Base-by-base conservation (phyloP, 176 grass and related monocot species). In the Paspalum vaginatum region DNA sequence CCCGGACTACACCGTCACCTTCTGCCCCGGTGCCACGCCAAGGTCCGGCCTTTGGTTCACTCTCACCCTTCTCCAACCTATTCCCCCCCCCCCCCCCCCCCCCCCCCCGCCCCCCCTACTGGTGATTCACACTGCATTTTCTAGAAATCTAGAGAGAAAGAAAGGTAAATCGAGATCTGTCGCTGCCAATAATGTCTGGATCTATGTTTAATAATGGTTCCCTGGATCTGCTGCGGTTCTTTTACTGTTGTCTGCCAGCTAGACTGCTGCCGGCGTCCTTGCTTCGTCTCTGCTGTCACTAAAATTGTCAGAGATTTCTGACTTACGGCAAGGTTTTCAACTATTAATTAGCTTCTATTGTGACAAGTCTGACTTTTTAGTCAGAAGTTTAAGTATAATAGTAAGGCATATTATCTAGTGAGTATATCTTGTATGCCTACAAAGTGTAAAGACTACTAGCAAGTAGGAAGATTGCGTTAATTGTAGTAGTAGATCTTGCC, bases 1-100 rank as follows among this genome's bases (percentile, higher is more conserved):
- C 13, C 82, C 82, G 1, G 85, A 94, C 61, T 97, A 97, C 78
- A 84, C 78, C 65, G 45, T 97, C 79, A 97, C 91, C 14, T 97
- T 97, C 94, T 97, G 94, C 80, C 94, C 94, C 20, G 79, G 66
- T 10, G 61, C 85, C 52, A 65, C 85, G 0, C 72, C 94, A 18
- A 97, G 94, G 92, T 94, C 48, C 24, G 44, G 5, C 41, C 44
- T 14, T 58, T 56, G 11, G 15, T 60, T 48, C 45, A 18, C 47
- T 40, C 26, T 8, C n/a, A 14, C 47, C 21, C 32, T 0, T 59
- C 11, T 61, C 5, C n/a, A n/a, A n/a, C n/a, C n/a, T n/a, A n/a
- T n/a, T n/a, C n/a, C n/a, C n/a, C n/a, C n/a, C n/a, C n/a, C n/a
- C n/a, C n/a, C n/a, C n/a, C n/a, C n/a, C n/a, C n/a, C n/a, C n/a